Conservation (phyloP, 495 filamentous ascomycete species). For the Xylaria palmicola region DNA sequence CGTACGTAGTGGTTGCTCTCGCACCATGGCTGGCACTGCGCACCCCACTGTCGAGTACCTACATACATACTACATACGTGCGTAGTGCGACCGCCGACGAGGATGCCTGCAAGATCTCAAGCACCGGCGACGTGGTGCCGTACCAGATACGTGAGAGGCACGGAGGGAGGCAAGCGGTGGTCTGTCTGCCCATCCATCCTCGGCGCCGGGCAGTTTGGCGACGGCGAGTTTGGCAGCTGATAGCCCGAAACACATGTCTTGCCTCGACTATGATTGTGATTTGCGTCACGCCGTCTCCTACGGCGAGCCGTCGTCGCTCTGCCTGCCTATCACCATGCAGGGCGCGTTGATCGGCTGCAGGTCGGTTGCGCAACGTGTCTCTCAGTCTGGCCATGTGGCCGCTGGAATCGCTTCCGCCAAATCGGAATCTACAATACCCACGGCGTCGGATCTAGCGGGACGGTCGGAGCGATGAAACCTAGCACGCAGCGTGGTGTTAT, state of each 20-base stretch:
- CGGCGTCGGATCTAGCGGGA: constrained; percentile 3
- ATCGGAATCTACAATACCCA: constrained; percentile 4
- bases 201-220: no score
- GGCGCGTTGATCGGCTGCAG: background rate
- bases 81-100: constrained; percentile 8
- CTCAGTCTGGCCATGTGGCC: background rate
- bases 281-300: background rate
- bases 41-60: constrained; percentile 9
- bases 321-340: background rate
- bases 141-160: no score
- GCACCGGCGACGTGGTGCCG: constrained; percentile 10
- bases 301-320: no score
- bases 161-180: no score
- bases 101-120: constrained; percentile 13
- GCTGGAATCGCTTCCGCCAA: background rate
- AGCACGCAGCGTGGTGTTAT: background rate
- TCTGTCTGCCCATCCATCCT: no score
- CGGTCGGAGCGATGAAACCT: background rate
- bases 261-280: background rate
- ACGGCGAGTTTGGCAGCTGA: constrained; percentile 6
- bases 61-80: no score
- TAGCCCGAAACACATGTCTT: constrained; percentile 1
- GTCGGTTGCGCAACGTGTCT: background rate
- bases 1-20: background rate
- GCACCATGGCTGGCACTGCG: constrained; percentile 14